These are phyloP conservation scores for Colletotrichum sublineola DNA, from an alignment of 2,329 filamentous ascomycete genomes.

Conservation along the genomic window DNA sequence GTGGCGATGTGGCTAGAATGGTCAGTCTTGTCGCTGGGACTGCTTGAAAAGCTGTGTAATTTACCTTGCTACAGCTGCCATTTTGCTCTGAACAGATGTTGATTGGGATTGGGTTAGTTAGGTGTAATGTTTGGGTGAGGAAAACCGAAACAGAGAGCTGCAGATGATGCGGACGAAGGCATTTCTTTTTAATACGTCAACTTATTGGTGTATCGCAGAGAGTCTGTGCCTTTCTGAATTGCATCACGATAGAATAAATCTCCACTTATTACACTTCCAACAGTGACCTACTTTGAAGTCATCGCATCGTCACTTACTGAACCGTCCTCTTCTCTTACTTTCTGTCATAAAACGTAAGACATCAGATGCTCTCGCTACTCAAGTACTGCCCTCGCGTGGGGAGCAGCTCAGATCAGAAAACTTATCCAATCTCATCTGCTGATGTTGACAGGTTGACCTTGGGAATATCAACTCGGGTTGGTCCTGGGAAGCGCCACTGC, in stretches of 20 bases:
- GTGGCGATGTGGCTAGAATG: background rate
- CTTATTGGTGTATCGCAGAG: background rate
- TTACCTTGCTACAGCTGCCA: slow-evolving; percentile 4
- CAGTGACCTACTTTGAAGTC: background rate
- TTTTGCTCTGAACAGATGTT: background rate
- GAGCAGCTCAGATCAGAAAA: background rate
- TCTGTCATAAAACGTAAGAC: background rate
- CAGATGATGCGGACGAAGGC: background rate
- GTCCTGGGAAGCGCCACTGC: background rate
- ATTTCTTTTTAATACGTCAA: background rate
- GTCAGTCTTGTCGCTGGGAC: background rate
- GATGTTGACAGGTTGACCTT: background rate
- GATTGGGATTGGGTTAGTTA: background rate
- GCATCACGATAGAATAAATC: background rate
- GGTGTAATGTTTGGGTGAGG: too few relatives aligned
- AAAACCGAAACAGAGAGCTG: accelerated
- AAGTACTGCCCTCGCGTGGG: background rate
- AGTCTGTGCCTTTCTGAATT: background rate
- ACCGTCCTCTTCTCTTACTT: background rate
- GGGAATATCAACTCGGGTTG: background rate
- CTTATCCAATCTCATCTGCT: background rate
- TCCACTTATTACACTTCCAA: background rate
- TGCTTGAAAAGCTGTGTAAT: background rate
- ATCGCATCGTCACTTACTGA: background rate
- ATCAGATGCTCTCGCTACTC: background rate